Evolutionary conservation across 805 yeast genomes (phyloP), one percentile per base, ranked within the genome.

Genomic region (Metschnikowia similis): DNA sequence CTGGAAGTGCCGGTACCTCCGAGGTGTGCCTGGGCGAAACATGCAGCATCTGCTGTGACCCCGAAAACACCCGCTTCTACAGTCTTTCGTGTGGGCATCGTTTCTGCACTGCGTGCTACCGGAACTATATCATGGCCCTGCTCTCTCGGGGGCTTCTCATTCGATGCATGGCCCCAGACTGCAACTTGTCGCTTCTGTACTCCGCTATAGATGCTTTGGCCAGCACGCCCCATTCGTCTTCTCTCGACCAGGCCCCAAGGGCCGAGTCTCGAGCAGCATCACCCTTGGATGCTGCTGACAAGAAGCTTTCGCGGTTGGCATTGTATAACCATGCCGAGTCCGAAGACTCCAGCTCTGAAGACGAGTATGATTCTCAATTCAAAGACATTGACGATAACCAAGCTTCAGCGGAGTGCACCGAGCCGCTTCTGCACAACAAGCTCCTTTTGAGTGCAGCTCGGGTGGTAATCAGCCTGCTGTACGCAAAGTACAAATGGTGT

Each of bases 1-100:
- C 28, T 44, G 48, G n/a, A 17, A 6, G 2, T 6, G 6, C 28
- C 28, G 46, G 32, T 26, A 13, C 11, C 14, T 45, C 41, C 5
- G 29, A 21, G 30, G 7, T 10, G n/a, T 13, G 9, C 8, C 9
- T 9, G 8, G 48, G 58, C 42, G 80, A 74, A 54, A 53, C 63
- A 28, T 89, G 97, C 63, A 58, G 66, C 13, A 83, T 91, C n/a
- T 91, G 97, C 66, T 87, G 89, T 63, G 85, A 84, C 21, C 78
- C 77, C 0, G 60, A 61, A 0, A 52, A 53, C 1, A 48, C 69
- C 31, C 47, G 51, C 8, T 66, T 70, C 2, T 87, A 82, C 57
- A 66, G 76, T 2, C 64, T 89, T 14, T 74, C 74, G 13, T 94
- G 98, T 65, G 76, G 75, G 8, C 97, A 92, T 65, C 72, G 70